phyloP scores from a whole-genome alignment of 331 rosid genomes.

The Prunus yedoensis region DNA sequence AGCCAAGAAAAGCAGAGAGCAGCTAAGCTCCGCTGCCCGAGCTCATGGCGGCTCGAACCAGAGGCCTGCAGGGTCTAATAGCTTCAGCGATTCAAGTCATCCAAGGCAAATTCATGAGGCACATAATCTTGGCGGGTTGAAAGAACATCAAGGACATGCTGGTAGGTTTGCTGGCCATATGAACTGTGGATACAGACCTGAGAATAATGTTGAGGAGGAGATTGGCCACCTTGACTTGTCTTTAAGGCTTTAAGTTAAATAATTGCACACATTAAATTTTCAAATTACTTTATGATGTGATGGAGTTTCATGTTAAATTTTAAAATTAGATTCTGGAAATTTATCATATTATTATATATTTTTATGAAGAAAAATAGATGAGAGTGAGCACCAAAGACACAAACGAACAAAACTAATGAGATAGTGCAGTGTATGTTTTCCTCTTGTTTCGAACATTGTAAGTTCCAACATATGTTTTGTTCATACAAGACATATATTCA shows the following conservation, averaged over 20 bases:
- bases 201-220: constrained; percentile 62
- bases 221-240: constrained; percentile 82
- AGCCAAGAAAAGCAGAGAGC: constrained; percentile 82
- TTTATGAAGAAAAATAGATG: no score
- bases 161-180: constrained; percentile 19
- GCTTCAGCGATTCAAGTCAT: neutral
- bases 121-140: constrained; percentile 6
- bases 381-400: no score
- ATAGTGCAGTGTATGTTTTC: no score
- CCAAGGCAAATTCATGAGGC: constrained; percentile 9
- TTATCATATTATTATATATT: neutral
- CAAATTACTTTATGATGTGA: neutral
- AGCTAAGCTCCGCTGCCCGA: constrained; percentile 37
- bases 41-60: constrained; percentile 10
- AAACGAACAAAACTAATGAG: no score
- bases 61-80: constrained; percentile 15
- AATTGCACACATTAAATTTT: neutral
- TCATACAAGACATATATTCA: no score
- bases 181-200: constrained; percentile 34
- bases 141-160: constrained; percentile 25
- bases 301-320: neutral
- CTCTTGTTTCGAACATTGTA: no score
- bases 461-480: no score
- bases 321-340: constrained; percentile 1
- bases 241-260: constrained; percentile 56